A percentile compares a stretch with the other conserved stretches of the same genome.
Conservation (phyloP, 768 basidiomycete genomes). For the Calocybe cyanea region DNA sequence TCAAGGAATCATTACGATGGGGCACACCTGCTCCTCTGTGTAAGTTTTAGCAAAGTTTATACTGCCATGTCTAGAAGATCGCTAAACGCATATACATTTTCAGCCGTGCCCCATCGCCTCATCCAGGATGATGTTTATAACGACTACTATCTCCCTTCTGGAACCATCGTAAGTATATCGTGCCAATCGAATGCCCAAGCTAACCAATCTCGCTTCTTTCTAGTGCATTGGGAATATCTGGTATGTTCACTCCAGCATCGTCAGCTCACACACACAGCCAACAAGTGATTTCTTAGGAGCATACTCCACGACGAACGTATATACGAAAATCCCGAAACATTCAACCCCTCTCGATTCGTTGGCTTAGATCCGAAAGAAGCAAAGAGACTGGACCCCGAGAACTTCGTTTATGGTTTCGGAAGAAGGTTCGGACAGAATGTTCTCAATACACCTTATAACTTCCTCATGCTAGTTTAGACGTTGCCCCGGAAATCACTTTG, state of each 20-base stretch:
- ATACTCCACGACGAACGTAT: slow-evolving; percentile 15
- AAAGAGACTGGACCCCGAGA: slow-evolving; percentile 12
- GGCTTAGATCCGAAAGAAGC: slow-evolving; percentile 9
- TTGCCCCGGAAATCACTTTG: slow-evolving; percentile 17
- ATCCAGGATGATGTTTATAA: slow-evolving; percentile 17
- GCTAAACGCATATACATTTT: neutral
- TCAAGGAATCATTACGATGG: slow-evolving; percentile 18
- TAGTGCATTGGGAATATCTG: slow-evolving; percentile 17
- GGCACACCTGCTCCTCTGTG: slow-evolving; percentile 14
- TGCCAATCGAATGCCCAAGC: neutral
- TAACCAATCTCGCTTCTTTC: neutral
- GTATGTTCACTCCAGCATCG: neutral
- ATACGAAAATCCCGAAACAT: slow-evolving; percentile 10
- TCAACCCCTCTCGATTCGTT: slow-evolving; percentile 12
- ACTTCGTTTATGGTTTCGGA: slow-evolving; percentile 16
- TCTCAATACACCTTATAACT: neutral
- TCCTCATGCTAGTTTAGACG: slow-evolving; percentile 2
- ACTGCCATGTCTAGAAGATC: too few species aligned
- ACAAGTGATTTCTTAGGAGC: slow-evolving; percentile 4
- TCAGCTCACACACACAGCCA: neutral
- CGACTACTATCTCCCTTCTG: slow-evolving; percentile 13
- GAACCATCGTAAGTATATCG: slow-evolving; percentile 11
- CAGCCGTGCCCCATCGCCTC: slow-evolving; percentile 17
- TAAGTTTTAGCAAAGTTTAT: slow-evolving; percentile 5
- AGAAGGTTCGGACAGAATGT: slow-evolving; percentile 4